A percentile compares a stretch with the other conserved stretches of the same genome.
These are phyloP conservation scores for Endotrypanum monterogeii DNA, from an alignment of 208 protist genomes.

Conservation along the genomic window DNA sequence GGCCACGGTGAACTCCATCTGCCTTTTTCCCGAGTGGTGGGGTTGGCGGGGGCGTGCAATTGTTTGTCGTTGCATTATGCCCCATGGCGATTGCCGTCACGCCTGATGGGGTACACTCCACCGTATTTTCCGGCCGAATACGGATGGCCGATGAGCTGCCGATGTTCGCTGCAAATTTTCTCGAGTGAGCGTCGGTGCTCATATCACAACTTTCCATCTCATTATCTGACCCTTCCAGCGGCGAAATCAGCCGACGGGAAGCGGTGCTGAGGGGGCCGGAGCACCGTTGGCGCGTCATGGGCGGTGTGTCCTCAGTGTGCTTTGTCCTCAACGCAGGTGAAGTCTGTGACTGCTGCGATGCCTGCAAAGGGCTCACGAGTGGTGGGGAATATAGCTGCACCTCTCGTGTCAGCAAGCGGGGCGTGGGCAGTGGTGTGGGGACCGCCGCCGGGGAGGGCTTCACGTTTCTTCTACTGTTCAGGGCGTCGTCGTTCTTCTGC, in stretches of 20 bases:
- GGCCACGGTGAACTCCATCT: neutral
- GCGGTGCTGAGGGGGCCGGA: neutral
- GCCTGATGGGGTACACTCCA: neutral
- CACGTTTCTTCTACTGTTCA: neutral
- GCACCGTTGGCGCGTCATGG: neutral
- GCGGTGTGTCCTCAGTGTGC: neutral
- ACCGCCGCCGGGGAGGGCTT: neutral
- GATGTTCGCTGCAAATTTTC: neutral
- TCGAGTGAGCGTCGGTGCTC: neutral
- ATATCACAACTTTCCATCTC: neutral
- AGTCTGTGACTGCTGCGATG: neutral
- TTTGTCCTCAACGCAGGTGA: neutral
- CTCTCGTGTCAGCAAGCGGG: neutral
- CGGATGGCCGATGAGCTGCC: neutral
- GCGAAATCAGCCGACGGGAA: neutral
- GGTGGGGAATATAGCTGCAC: neutral
- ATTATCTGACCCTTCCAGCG: neutral
- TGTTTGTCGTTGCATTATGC: neutral
- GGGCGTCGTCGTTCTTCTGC: neutral
- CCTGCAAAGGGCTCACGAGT: neutral
- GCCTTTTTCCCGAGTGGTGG: neutral
- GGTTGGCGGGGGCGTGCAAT: neutral
- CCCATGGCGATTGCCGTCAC: neutral
- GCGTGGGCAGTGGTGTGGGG: neutral
- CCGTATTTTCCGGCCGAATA: neutral